phyloP scores from a whole-genome alignment of 345 rosid genomes.

The Noccaea bulbosa region DNA sequence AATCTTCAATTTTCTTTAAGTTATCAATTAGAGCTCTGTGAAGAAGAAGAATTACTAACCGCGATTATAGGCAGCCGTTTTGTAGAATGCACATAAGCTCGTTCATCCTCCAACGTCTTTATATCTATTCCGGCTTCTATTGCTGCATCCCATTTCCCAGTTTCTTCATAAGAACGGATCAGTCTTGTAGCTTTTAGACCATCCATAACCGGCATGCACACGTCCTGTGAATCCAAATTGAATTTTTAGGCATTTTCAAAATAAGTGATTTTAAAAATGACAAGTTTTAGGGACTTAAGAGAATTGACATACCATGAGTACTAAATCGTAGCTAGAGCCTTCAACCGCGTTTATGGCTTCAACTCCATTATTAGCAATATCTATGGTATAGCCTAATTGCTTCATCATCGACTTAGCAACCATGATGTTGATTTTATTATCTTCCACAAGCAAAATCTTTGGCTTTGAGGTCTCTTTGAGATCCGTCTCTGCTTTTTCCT shows the following conservation, averaged over 20 bases:
- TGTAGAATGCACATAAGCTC: constrained; percentile 12
- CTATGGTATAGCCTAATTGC: constrained; percentile 74
- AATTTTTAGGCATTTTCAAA: neutral
- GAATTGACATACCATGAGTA: constrained; percentile 81
- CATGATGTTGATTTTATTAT: constrained; percentile 87
- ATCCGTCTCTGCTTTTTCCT: constrained; percentile 40
- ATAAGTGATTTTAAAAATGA: constrained; percentile 2
- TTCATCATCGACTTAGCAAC: constrained; percentile 89
- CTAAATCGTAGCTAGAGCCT: constrained; percentile 59
- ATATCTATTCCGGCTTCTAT: constrained; percentile 66
- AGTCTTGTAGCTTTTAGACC: constrained; percentile 93
- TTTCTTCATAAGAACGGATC: constrained; percentile 83
- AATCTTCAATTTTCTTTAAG: constrained; percentile 18
- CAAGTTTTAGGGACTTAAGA: neutral
- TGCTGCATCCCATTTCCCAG: constrained; percentile 88
- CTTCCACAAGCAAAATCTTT: constrained; percentile 94
- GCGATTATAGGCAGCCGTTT: constrained; percentile 81
- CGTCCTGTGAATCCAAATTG: constrained; percentile 64
- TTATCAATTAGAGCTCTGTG: constrained; percentile 1
- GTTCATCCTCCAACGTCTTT: constrained; percentile 20
- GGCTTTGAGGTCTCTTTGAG: constrained; percentile 54
- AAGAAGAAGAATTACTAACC: constrained; percentile 48
- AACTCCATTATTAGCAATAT: constrained; percentile 76
- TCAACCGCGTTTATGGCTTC: constrained; percentile 81
- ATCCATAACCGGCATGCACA: constrained; percentile 94